Conservation (phyloP, 2,329 filamentous ascomycete species). For the Aspergillus aculeatinus region DNA sequence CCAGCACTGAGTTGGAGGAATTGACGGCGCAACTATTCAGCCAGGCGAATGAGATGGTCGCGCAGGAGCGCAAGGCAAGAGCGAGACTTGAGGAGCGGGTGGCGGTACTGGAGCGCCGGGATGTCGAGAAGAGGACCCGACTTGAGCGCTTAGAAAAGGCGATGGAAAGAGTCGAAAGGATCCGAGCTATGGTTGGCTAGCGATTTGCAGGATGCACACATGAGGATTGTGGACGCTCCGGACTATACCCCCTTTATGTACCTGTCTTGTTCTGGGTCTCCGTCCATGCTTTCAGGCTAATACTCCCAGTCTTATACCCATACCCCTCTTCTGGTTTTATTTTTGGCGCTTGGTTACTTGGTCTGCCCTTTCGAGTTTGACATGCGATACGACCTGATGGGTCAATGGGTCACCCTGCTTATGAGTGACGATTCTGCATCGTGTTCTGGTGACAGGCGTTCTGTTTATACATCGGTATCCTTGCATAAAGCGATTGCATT, state of each 20-base stretch:
- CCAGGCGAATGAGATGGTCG: slow-evolving; percentile 67
- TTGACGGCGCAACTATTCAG: slow-evolving; percentile 60
- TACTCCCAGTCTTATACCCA: slow-evolving; percentile 12
- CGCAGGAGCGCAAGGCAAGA: slow-evolving; percentile 58
- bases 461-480: background rate
- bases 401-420: background rate
- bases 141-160: slow-evolving; percentile 57
- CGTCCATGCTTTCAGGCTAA: slow-evolving; percentile 7
- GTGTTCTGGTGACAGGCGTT: background rate
- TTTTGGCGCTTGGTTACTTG: background rate
- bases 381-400: slow-evolving; percentile 19
- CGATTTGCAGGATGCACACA: background rate
- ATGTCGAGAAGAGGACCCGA: slow-evolving; percentile 52
- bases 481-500: background rate
- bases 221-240: background rate
- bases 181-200: slow-evolving; percentile 53
- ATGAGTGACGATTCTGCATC: slow-evolving; percentile 7
- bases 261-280: slow-evolving; percentile 8
- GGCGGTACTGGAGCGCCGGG: slow-evolving; percentile 46
- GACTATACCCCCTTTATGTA: background rate
- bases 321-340: background rate
- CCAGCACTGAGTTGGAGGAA: slow-evolving; percentile 61
- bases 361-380: slow-evolving; percentile 4
- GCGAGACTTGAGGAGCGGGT: slow-evolving; percentile 52
- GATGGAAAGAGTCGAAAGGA: slow-evolving; percentile 57